Conservation (phyloP, 1,284 basidiomycete genomes). For the Ganoderma multipileum region DNA sequence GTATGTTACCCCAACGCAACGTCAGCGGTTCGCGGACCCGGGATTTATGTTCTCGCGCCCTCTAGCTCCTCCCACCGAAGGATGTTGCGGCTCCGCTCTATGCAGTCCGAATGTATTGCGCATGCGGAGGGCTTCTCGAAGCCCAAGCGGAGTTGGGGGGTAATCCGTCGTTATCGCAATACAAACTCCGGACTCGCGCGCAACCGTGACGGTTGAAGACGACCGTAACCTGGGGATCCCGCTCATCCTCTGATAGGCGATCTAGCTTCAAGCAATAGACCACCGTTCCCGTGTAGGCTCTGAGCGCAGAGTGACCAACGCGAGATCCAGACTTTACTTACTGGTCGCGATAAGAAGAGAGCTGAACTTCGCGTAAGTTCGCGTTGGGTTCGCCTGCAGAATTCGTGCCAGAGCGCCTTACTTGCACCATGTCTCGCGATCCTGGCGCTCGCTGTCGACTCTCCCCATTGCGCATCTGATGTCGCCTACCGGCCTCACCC, state of each 20-base stretch:
- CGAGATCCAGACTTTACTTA: background rate
- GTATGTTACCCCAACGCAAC: background rate
- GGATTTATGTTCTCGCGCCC: background rate
- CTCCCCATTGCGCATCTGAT: background rate
- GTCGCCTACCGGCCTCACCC: background rate
- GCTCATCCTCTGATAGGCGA: background rate
- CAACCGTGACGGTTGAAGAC: background rate
- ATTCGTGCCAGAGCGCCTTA: conserved; percentile 1
- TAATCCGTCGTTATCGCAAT: background rate
- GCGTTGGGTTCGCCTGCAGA: background rate
- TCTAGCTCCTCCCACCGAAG: background rate
- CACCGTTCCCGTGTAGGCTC: background rate
- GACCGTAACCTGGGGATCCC: background rate
- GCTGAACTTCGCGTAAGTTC: background rate
- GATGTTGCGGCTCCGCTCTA: background rate
- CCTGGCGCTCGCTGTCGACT: background rate
- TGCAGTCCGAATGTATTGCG: background rate
- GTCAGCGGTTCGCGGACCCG: conserved; percentile 1
- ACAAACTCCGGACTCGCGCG: background rate
- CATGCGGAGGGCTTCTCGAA: background rate
- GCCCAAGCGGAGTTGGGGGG: background rate
- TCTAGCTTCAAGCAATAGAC: background rate
- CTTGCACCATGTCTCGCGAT: conserved; percentile 8
- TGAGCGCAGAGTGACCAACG: background rate
- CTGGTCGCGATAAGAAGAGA: background rate